A percentile compares a stretch with the other conserved stretches of the same genome.
phyloP scores from a whole-genome alignment of 257 asterid species.

The Solanum megistacrolobum region DNA sequence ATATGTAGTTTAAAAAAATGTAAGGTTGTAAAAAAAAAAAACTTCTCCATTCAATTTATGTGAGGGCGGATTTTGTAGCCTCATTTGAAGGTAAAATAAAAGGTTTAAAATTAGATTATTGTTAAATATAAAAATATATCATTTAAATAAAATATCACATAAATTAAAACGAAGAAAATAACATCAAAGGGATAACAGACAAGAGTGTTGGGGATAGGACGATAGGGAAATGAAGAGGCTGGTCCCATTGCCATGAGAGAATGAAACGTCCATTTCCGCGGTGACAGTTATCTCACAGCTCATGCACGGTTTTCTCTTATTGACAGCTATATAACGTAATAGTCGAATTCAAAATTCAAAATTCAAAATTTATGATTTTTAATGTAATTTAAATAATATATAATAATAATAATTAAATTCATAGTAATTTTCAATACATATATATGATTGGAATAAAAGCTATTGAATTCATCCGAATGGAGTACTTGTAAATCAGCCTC shows the following conservation, averaged over 20 bases:
- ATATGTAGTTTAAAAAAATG: not conserved
- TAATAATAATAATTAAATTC: not conserved
- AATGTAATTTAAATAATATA: no score
- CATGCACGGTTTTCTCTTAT: not conserved
- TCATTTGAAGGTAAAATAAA: not conserved
- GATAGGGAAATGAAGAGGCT: not conserved
- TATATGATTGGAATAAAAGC: not conserved
- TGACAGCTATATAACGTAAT: not conserved
- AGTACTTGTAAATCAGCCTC: not conserved
- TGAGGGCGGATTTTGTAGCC: no score
- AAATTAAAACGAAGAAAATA: not conserved
- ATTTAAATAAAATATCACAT: not conserved
- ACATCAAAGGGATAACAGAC: not conserved
- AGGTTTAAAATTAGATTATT: not conserved
- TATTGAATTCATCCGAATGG: not conserved
- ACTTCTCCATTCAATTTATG: not conserved
- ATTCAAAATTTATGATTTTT: not conserved
- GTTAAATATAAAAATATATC: not conserved
- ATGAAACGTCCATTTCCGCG: not conserved
- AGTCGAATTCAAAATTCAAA: not conserved
- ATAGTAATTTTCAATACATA: not conserved
- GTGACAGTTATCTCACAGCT: not conserved
- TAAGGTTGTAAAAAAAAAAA: not conserved
- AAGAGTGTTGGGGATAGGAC: not conserved
- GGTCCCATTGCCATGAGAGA: not conserved